Evolutionary conservation across 345 rosid genomes (phyloP), one percentile per base, ranked within the genome.

Genomic region (Balakata baccata): DNA sequence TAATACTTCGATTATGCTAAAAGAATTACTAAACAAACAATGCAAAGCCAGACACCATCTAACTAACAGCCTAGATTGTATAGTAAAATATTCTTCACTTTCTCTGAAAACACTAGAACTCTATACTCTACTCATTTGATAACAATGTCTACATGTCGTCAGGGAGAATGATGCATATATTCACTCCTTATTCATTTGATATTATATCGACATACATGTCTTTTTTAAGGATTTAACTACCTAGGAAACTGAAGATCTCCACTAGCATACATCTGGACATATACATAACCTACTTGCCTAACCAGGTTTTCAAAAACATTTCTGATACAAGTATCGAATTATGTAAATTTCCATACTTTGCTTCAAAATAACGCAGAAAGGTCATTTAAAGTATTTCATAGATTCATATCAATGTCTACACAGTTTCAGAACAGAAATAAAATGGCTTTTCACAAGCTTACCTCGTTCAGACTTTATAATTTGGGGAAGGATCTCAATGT

Each of bases 401-500:
- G 29, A 18, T 34, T 61, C 23, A 22, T 22, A 39, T 1, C 1
- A 29, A 29, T 29, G 34, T 29, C 34, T 29, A 29, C 34, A 29
- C 34, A 29, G 34, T n/a, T 14, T 14, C 73, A 4, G 68, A 71
- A 45, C 56, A 64, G 3, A 66, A 75, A 25, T 18, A 18, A 66
- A 34, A 50, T 67, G 47, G 47, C 52, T 71, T 68, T 59, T 47
- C 51, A 1, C 59, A 22, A 64, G 70, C 84, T 85, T 87, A 91
- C 98, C 91, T 75, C 98, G 89, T 74, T 82, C 64, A 8, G 97
- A 90, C 85, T 85, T 92, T 65, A 80, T 84, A 46, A 72, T 7
- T 53, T 78, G 80, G 3, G 97, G 99, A 78, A 89, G 86, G 79
- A 95, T 95, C 89, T 95, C 99, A 70, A 89, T 84, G 78, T 87